Conservation (phyloP, 208 protist species). For the Leishmania amazonensis region DNA sequence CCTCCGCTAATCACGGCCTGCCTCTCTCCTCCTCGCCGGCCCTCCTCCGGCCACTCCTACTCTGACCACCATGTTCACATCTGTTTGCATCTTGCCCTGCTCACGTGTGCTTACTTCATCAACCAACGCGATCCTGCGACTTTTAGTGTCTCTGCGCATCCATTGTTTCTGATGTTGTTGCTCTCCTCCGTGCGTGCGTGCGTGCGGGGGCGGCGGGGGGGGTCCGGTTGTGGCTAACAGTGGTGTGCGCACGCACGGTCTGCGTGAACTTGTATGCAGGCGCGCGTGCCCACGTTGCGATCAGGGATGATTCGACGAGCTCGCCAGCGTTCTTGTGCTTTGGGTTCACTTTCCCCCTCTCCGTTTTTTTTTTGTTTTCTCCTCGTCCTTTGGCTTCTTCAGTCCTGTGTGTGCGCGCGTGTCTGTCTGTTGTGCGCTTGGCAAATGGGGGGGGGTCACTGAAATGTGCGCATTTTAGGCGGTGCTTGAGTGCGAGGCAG, state of each 20-base stretch:
- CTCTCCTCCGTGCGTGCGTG: background rate
- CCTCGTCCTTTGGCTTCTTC: background rate
- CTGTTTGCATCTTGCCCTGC: background rate
- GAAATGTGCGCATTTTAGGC: too few relatives aligned
- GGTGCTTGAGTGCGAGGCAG: background rate
- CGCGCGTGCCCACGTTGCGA: background rate
- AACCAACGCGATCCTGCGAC: background rate
- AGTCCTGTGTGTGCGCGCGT: background rate
- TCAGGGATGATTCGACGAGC: background rate
- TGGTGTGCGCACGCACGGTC: background rate
- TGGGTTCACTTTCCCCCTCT: background rate
- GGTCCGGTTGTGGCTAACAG: background rate
- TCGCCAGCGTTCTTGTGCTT: background rate
- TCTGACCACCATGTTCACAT: background rate
- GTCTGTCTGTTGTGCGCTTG: background rate
- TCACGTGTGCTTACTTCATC: background rate
- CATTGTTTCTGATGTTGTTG: background rate
- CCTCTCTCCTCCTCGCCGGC: background rate
- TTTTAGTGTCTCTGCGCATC: background rate
- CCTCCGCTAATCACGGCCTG: background rate
- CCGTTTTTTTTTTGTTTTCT: conserved; percentile 1
- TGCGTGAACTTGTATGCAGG: background rate
- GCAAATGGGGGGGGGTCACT: background rate
- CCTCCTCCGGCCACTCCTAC: background rate
- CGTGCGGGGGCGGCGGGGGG: too few relatives aligned